Evolutionary conservation across 352 stramenopile genomes (phyloP).

Genomic region (Globisporangium iwayamae): DNA sequence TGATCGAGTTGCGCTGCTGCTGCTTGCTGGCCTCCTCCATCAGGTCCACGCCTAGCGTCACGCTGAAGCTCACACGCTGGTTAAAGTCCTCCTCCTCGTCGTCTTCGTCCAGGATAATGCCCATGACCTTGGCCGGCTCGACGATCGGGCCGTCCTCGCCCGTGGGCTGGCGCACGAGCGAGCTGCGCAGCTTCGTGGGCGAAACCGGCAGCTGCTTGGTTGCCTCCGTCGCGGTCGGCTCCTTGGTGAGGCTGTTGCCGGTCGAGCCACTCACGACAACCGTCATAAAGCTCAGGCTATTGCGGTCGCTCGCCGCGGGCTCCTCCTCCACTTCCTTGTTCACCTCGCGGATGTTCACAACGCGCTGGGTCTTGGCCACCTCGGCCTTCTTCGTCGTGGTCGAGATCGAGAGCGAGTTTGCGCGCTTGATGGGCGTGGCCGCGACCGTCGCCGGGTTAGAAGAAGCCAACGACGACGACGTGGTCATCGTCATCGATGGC

Average conservation of each 20-base stretch:
- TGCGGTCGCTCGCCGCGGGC: slow-evolving; percentile 3
- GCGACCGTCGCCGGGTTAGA: slow-evolving; percentile 11
- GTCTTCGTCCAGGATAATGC: slow-evolving; percentile 58
- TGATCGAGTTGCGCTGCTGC: slow-evolving; percentile 48
- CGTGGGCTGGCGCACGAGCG: slow-evolving; percentile 65
- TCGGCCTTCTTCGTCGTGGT: slow-evolving; percentile 48
- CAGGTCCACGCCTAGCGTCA: slow-evolving; percentile 70
- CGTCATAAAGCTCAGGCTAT: slow-evolving; percentile 31
- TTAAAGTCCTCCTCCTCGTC: slow-evolving; percentile 36
- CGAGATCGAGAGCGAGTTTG: slow-evolving; percentile 42
- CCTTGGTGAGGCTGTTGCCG: slow-evolving; percentile 19
- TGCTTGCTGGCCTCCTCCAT: slow-evolving; percentile 68
- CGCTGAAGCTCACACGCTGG: slow-evolving; percentile 79
- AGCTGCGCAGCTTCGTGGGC: slow-evolving; percentile 3
- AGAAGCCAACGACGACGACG: too few species aligned
- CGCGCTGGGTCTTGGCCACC: slow-evolving; percentile 57
- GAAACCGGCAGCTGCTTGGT: slow-evolving; percentile 20
- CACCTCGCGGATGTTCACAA: slow-evolving; percentile 75
- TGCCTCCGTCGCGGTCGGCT: slow-evolving; percentile 6
- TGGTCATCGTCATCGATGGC: slow-evolving; percentile 17
- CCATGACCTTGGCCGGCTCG: slow-evolving; percentile 78
- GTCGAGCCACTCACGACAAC: slow-evolving; percentile 42
- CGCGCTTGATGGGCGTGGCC: slow-evolving; percentile 53
- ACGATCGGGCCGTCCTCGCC: slow-evolving; percentile 69
- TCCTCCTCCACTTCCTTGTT: slow-evolving; percentile 21